Base-by-base conservation (phyloP, 116 monocot genomes). In the Iris pallida region DNA sequence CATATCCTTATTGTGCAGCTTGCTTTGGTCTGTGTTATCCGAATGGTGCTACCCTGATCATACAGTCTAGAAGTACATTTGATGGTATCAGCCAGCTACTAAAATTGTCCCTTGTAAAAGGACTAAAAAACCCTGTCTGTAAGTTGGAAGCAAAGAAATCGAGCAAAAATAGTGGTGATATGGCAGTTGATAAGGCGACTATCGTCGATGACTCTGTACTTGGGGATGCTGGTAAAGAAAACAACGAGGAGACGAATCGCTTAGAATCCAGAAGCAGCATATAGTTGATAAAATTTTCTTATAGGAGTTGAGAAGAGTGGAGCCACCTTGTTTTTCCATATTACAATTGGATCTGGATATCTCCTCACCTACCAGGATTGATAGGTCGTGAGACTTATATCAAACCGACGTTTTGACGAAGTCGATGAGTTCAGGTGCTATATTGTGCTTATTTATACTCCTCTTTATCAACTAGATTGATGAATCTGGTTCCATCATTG, bases 1-100 rank as follows among this genome's bases (percentile, higher is more conserved):
- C 76, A 45, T 98, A 76, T 76, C 93, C 93, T 4, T 90, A 93
- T 44, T 86, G 93, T 66, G 83, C 86, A 2, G 84, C 76, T 51
- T 88, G 93, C 57, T 98, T 93, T 59, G 98, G 93, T 8, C 85
- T 88, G 2, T 98, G 98, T 66, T 98, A 90, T 68, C 82, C 83
- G 7, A 90, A 88, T 47, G 98, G 93, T 63, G 84, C 88, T 57
- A 53, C 76, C 8, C 62, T 88, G 42, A 90, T 98, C 20, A 78
- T 63, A 18, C 88, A 93, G 60, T 61, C 66, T 53, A 90, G 59
- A 68, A 76, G 62, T 59, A 59, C 68, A 15, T 86, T 88, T 19
- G 84, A 88, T 17, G 86, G 90, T 68, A 75, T 93, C 57, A 71
- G 67, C 76, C 88, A 87, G 61, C 78, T 98, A 30, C 14, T 82